Percentiles rank a stretch among this genome's conserved stretches.
Conservation (phyloP, 495 filamentous ascomycete genomes). For the Penicillium taxi region DNA sequence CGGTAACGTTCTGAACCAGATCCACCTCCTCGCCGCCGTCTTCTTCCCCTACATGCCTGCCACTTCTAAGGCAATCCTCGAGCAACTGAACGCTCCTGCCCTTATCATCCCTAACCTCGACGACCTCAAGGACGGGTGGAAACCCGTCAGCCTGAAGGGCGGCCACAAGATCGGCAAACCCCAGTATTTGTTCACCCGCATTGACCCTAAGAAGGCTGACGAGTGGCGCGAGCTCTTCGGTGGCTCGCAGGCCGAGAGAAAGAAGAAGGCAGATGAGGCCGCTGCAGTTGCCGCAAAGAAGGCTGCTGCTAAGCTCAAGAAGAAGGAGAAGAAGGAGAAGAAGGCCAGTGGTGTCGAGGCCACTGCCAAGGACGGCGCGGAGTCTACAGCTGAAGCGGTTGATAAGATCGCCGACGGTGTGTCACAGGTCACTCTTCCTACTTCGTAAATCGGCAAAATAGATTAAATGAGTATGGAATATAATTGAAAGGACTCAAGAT, state of each 20-base stretch:
- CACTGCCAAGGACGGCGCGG: conserved; percentile 30
- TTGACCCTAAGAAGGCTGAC: conserved; percentile 71
- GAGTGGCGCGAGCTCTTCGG: conserved; percentile 80
- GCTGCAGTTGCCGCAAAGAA: conserved; percentile 49
- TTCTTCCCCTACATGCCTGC: conserved; percentile 78
- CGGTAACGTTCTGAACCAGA: conserved; percentile 71
- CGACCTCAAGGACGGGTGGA: conserved; percentile 47
- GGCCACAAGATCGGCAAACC: conserved; percentile 80
- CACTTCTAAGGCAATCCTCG: conserved; percentile 64
- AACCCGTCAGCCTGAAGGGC: conserved; percentile 49
- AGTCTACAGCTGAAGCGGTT: conserved; percentile 26
- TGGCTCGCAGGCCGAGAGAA: conserved; percentile 56
- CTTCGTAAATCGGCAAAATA: no score
- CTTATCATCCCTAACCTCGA: conserved; percentile 53
- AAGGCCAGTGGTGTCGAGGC: conserved; percentile 23
- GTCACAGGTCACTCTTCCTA: conserved; percentile 34
- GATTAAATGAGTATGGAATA: no score
- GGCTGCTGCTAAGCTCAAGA: conserved; percentile 48
- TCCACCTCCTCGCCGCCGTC: conserved; percentile 70
- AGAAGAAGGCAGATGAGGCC: conserved; percentile 59
- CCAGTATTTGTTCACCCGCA: conserved; percentile 72
- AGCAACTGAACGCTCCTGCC: conserved; percentile 60
- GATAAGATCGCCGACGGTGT: conserved; percentile 36
- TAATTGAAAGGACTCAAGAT: no score
- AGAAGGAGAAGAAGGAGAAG: conserved; percentile 54